phyloP scores from a whole-genome alignment of 306 rosid species.

The Trifolium dubium region DNA sequence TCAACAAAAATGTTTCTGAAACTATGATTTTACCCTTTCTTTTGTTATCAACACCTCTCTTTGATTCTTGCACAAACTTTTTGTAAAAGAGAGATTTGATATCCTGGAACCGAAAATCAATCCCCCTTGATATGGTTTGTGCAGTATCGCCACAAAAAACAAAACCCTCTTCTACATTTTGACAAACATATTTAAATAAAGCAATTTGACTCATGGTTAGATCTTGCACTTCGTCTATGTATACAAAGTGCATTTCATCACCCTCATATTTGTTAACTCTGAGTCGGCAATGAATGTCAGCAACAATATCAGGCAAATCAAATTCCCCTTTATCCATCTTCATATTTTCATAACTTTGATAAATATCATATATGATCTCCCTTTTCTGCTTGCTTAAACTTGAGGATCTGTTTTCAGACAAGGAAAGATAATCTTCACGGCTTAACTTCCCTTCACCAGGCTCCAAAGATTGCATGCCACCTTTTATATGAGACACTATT shows the following conservation, averaged over 20 bases:
- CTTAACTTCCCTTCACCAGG: slow-evolving; percentile 51
- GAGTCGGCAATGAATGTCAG: slow-evolving; percentile 60
- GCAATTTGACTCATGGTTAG: slow-evolving; percentile 79
- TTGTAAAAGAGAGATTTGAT: slow-evolving; percentile 64
- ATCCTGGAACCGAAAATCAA: slow-evolving; percentile 78
- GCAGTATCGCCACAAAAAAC: slow-evolving; percentile 86
- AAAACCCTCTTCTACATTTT: slow-evolving; percentile 76
- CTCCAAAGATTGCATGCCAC: slow-evolving; percentile 51
- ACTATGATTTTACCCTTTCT: slow-evolving; percentile 46
- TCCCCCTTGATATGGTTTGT: slow-evolving; percentile 80
- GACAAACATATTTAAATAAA: slow-evolving; percentile 66
- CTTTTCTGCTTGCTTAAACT: slow-evolving; percentile 52
- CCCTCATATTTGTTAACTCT: slow-evolving; percentile 49
- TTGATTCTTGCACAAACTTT: slow-evolving; percentile 57
- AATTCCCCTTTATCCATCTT: slow-evolving; percentile 67
- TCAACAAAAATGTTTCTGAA: slow-evolving; percentile 57
- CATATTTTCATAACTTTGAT: slow-evolving; percentile 62
- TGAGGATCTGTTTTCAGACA: slow-evolving; percentile 54
- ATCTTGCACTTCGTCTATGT: slow-evolving; percentile 87
- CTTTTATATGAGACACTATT: slow-evolving; percentile 75
- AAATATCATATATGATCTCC: slow-evolving; percentile 57
- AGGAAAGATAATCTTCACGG: slow-evolving; percentile 48
- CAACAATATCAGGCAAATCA: slow-evolving; percentile 78
- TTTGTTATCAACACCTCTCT: slow-evolving; percentile 14
- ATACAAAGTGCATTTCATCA: slow-evolving; percentile 62